Percentiles rank a stretch among this genome's conserved stretches.
Conservation (phyloP, 352 stramenopile genomes). For the Vaucheria bursata region DNA sequence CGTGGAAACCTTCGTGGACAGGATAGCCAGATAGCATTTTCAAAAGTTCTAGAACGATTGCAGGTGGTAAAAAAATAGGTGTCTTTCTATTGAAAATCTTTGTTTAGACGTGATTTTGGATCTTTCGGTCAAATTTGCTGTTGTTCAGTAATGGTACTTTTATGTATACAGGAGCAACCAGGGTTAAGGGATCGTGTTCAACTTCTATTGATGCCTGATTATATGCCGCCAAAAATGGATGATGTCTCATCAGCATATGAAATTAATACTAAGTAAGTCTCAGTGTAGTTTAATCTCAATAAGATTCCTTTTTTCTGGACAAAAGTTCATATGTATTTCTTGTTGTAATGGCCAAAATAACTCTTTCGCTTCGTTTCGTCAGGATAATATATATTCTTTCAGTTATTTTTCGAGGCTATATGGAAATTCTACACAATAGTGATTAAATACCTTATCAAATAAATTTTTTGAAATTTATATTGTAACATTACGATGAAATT, state of each 20-base stretch:
- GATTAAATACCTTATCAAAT: too few relatives aligned
- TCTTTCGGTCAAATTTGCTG: too few relatives aligned
- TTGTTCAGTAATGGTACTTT: too few relatives aligned
- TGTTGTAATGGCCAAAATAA: neutral
- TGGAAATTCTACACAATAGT: too few relatives aligned
- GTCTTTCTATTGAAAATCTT: too few relatives aligned
- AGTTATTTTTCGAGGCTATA: neutral
- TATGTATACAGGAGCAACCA: neutral
- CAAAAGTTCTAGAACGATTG: constrained; percentile 8
- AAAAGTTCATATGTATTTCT: neutral
- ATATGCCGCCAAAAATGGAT: constrained; percentile 3
- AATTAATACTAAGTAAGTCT: neutral
- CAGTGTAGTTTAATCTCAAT: neutral
- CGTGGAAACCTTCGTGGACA: constrained; percentile 36
- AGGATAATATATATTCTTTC: neutral
- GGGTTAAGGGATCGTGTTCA: constrained; percentile 37
- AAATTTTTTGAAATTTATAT: too few relatives aligned
- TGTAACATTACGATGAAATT: too few relatives aligned
- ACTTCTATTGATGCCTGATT: constrained; percentile 38
- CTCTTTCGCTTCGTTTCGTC: neutral
- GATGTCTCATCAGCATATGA: neutral
- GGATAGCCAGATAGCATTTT: constrained; percentile 26
- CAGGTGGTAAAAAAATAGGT: too few relatives aligned
- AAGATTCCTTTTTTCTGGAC: neutral
- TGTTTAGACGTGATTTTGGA: too few relatives aligned